Evolutionary conservation across 2,329 filamentous ascomycete species (phyloP).

Genomic region (Monascus ruber): DNA sequence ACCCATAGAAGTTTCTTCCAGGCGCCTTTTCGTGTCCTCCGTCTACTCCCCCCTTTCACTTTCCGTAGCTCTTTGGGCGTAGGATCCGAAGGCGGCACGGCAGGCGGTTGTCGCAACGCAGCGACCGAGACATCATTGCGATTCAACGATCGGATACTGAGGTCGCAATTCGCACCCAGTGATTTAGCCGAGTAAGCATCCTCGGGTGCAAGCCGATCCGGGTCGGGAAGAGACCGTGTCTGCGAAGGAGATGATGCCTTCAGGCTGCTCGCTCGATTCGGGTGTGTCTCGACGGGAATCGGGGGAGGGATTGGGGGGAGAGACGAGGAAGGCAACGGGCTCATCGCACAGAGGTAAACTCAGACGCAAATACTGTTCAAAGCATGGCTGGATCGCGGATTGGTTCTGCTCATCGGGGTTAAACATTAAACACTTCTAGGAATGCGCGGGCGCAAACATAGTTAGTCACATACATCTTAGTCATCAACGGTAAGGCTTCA

Average conservation of each 20-base stretch:
- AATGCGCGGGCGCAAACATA: too few relatives aligned
- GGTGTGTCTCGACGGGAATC: slow-evolving; percentile 36
- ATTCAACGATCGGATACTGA: slow-evolving; percentile 20
- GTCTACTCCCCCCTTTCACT: slow-evolving; percentile 49
- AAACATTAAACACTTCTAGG: too few relatives aligned
- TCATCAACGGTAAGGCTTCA: too few relatives aligned
- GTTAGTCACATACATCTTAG: too few relatives aligned
- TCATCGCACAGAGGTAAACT: slow-evolving; percentile 18
- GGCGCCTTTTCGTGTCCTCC: slow-evolving; percentile 56
- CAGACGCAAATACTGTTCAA: slow-evolving; percentile 11
- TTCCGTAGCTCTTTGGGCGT: slow-evolving; percentile 36
- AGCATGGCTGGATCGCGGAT: slow-evolving; percentile 13
- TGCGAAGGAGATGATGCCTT: slow-evolving; percentile 19
- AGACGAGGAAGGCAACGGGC: slow-evolving; percentile 18
- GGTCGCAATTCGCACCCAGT: slow-evolving; percentile 27
- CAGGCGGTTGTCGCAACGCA: slow-evolving; percentile 30
- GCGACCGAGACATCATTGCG: slow-evolving; percentile 29
- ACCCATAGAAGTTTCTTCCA: slow-evolving; percentile 99
- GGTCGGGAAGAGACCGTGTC: slow-evolving; percentile 40
- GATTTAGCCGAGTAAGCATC: slow-evolving; percentile 63
- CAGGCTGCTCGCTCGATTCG: slow-evolving; percentile 27
- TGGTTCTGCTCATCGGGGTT: too few relatives aligned
- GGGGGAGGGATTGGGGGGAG: slow-evolving; percentile 31
- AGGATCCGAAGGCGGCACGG: slow-evolving; percentile 24
- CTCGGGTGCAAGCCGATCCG: slow-evolving; percentile 65